These are phyloP conservation scores for Suhomyces chickasaworum DNA, from an alignment of 1,139 yeast genomes.

Conservation along the genomic window DNA sequence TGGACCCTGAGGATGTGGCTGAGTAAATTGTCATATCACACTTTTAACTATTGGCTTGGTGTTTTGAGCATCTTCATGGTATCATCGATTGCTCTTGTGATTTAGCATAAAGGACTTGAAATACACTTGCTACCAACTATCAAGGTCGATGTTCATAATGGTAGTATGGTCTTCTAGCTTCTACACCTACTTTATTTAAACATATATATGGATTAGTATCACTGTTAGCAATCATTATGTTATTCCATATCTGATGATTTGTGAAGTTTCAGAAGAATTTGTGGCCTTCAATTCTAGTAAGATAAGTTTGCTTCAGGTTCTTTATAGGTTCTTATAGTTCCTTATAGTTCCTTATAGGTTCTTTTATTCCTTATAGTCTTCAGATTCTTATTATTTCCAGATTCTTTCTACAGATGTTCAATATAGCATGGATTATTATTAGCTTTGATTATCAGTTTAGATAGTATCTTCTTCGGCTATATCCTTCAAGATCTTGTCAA, in stretches of 20 bases:
- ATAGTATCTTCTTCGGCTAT: neutral
- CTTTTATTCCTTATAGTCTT: no score
- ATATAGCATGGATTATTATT: no score
- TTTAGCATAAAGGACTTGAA: no score
- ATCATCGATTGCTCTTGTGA: neutral
- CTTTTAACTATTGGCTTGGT: neutral
- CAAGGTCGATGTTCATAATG: neutral
- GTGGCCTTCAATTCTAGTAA: neutral
- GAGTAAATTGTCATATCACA: neutral
- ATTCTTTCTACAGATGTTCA: no score
- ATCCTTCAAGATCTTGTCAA: slow-evolving; percentile 26
- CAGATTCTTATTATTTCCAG: no score
- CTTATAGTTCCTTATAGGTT: no score
- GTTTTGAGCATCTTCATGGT: neutral
- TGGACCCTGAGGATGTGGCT: neutral
- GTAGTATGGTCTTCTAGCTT: no score
- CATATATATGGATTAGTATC: neutral
- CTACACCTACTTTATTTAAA: neutral
- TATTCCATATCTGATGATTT: neutral
- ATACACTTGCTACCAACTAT: neutral
- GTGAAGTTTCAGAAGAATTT: no score
- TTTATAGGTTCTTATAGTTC: no score
- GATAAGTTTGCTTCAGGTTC: no score
- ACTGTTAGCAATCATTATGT: neutral
- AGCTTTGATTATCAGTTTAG: no score